phyloP scores from a whole-genome alignment of 371 early-diverging fungal genomes.

The Choanephora cucurbitarum region DNA sequence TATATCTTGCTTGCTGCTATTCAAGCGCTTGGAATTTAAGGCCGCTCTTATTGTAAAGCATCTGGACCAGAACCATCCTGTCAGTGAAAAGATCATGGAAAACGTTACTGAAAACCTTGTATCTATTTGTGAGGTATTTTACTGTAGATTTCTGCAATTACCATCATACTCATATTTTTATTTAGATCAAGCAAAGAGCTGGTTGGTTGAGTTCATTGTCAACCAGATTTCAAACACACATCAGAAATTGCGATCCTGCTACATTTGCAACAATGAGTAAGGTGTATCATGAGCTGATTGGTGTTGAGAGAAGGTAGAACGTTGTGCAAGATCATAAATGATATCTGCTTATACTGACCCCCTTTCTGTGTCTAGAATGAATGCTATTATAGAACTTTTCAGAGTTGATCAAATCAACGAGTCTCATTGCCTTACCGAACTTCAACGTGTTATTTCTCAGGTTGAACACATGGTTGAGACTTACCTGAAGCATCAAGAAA shows the following conservation, averaged over 20 bases:
- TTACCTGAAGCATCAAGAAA: slow-evolving; percentile 48
- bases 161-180: not conserved
- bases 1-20: slow-evolving; percentile 70
- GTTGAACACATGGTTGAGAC: slow-evolving; percentile 69
- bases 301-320: slow-evolving; percentile 61
- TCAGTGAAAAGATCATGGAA: slow-evolving; percentile 60
- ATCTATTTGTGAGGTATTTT: slow-evolving; percentile 55
- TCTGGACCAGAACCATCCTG: slow-evolving; percentile 69
- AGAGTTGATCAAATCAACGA: slow-evolving; percentile 76
- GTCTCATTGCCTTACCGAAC: slow-evolving; percentile 56
- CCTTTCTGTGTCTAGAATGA: slow-evolving; percentile 38
- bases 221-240: slow-evolving; percentile 66
- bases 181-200: slow-evolving; percentile 66
- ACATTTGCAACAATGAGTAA: slow-evolving; percentile 70
- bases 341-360: slow-evolving; percentile 1
- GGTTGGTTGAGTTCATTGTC: slow-evolving; percentile 70
- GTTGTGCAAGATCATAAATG: slow-evolving; percentile 12
- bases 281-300: slow-evolving; percentile 70
- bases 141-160: not conserved
- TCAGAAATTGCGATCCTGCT: slow-evolving; percentile 68
- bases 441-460: slow-evolving; percentile 68
- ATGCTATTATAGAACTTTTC: slow-evolving; percentile 69
- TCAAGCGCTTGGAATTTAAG: slow-evolving; percentile 83
- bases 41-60: slow-evolving; percentile 75
- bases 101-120: slow-evolving; percentile 55